Percentiles rank a stretch among this genome's conserved stretches.
Conservation (phyloP, 768 basidiomycete genomes). For the Auricularia cornea region DNA sequence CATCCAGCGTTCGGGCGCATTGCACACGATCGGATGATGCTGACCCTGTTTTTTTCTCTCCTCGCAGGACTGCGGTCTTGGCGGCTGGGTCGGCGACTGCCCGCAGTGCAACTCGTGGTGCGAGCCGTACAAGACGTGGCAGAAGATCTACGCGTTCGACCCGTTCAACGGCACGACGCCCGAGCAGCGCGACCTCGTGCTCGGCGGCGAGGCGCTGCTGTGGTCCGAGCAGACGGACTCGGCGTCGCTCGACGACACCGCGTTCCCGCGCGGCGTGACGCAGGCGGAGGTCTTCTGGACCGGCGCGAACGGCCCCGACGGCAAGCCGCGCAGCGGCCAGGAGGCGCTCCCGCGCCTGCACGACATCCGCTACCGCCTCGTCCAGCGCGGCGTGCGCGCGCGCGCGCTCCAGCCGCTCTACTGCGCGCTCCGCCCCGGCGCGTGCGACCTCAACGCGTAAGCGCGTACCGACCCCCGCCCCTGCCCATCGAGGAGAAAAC, state of each 20-base stretch:
- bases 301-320: slow-evolving; percentile 27
- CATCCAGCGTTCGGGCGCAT: no score
- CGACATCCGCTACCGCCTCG: slow-evolving; percentile 52
- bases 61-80: slow-evolving; percentile 60
- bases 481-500: no score
- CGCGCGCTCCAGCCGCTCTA: slow-evolving; percentile 60
- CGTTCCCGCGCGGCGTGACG: slow-evolving; percentile 66
- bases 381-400: slow-evolving; percentile 50
- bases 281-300: slow-evolving; percentile 76
- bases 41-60: not conserved
- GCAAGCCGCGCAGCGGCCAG: slow-evolving; percentile 30
- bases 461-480: no score
- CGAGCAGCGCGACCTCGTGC: slow-evolving; percentile 42
- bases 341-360: slow-evolving; percentile 58
- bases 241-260: slow-evolving; percentile 57
- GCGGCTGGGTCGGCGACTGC: slow-evolving; percentile 56
- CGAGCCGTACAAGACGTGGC: slow-evolving; percentile 76
- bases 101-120: slow-evolving; percentile 50
- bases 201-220: slow-evolving; percentile 52
- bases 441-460: slow-evolving; percentile 36
- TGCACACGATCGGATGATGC: no score
- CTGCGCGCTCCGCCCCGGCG: slow-evolving; percentile 58
- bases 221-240: slow-evolving; percentile 70
- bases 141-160: slow-evolving; percentile 68
- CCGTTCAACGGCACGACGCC: slow-evolving; percentile 50